Percentiles rank a stretch among this genome's conserved stretches.
Evolutionary conservation across 1,284 basidiomycete species (phyloP).

Genomic region (Trametes versicolor): DNA sequence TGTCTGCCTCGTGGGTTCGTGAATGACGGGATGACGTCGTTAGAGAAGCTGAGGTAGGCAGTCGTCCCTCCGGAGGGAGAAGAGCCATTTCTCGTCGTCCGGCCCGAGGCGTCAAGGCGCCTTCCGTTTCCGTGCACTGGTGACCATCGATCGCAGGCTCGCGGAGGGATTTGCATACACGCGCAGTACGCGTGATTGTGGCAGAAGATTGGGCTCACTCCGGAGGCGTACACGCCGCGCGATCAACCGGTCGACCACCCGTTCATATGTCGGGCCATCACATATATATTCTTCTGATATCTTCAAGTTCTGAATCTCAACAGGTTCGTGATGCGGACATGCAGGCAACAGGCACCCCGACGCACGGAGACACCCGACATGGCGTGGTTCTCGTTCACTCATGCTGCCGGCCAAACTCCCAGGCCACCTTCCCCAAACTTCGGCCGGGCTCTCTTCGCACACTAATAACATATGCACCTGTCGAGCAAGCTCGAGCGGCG

Average conservation of each 20-base stretch:
- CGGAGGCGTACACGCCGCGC: not conserved
- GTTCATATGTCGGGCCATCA: not conserved
- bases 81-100: not conserved
- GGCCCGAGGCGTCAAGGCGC: constrained; percentile 6
- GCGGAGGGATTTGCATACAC: constrained; percentile 15
- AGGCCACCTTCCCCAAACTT: constrained; percentile 6
- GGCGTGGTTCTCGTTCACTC: constrained; percentile 5
- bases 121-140: constrained; percentile 13
- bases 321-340: not conserved
- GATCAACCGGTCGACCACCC: constrained; percentile 5
- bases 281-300: not conserved
- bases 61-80: constrained; percentile 5
- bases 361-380: not conserved
- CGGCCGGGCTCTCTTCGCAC: constrained; percentile 8
- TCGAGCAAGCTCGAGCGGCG: not conserved
- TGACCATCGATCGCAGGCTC: constrained; percentile 21
- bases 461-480: not conserved
- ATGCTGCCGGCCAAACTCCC: constrained; percentile 7
- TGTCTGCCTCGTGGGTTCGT: constrained; percentile 10
- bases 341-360: not conserved
- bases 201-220: not conserved
- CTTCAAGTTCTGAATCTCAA: not conserved
- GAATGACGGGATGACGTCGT: constrained; percentile 21
- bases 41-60: constrained; percentile 5
- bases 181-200: not conserved